Conservation (phyloP, 768 basidiomycete genomes). For the Wakefieldia striispora region DNA sequence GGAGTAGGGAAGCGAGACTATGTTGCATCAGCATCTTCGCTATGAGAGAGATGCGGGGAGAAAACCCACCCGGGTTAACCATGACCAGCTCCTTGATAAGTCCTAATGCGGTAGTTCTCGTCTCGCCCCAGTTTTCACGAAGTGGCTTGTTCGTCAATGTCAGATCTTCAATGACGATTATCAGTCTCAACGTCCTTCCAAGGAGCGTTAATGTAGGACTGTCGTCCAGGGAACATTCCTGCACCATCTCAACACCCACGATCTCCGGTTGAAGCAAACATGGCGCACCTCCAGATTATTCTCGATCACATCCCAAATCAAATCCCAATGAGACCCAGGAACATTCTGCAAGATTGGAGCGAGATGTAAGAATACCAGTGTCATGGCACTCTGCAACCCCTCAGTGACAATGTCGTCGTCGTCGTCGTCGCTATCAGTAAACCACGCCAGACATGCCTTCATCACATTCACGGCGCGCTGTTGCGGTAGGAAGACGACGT, state of each 20-base stretch:
- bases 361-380: constrained; percentile 67
- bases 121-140: constrained; percentile 63
- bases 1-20: constrained; percentile 35
- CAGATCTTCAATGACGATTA: constrained; percentile 69
- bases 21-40: neutral
- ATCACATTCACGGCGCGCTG: constrained; percentile 84
- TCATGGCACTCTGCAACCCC: constrained; percentile 76
- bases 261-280: neutral
- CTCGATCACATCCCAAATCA: constrained; percentile 87
- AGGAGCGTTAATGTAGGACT: constrained; percentile 56
- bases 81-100: constrained; percentile 62
- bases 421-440: constrained; percentile 56
- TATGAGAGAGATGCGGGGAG: neutral
- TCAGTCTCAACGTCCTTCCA: constrained; percentile 66
- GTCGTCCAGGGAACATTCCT: constrained; percentile 65
- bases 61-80: constrained; percentile 47
- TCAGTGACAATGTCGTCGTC: constrained; percentile 46
- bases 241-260: neutral
- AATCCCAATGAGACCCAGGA: constrained; percentile 87
- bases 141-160: constrained; percentile 70
- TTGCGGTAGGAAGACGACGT: constrained; percentile 81
- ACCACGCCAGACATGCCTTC: constrained; percentile 84
- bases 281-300: constrained; percentile 77
- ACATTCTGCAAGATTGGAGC: constrained; percentile 88
- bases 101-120: constrained; percentile 49